Base-by-base conservation (phyloP, 2,329 filamentous ascomycete genomes). In the Diplodia seriata region DNA sequence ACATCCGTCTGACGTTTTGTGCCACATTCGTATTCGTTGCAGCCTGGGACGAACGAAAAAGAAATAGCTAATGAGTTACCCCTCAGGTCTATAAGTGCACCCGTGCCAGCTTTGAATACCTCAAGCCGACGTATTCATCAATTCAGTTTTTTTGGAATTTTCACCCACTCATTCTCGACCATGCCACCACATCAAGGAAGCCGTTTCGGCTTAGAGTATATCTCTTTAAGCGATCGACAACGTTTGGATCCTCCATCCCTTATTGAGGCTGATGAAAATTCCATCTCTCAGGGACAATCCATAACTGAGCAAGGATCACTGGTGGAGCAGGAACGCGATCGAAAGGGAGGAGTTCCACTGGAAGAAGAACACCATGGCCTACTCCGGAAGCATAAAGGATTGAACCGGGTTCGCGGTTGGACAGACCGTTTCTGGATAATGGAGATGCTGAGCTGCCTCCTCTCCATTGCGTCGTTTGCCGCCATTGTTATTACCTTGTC, bases 401-500 rank as follows among this genome's bases (percentile, higher is more conserved):
- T 23, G 23, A 23, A 2, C 23, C 23, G 23, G 23, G 23, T 2
- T 23, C 40, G 40, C 4, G n/a, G 40, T n/a, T 43, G 18, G 15
- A 43, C 40, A 12, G 40, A 43, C 6, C 56, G 20, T 15, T 47
- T 40, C n/a, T 65, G 61, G 61, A 1, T n/a, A n/a, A 6, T 65
- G 33, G 61, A 65, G 14, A 43, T 65, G 5, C 3, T 65, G 29
- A 65, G 61, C 26, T 65, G 61, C 49, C 11, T 31, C 5, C 5
- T 65, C 3, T 33, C 61, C 3, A 6, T 43, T 4, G 33, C 14
- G 2, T 20, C 61, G 9, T 20, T 65, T 3, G 49, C 31, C 7
- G 43, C 61, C 4, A 65, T 29, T 4, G 18, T 47, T 18, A 31
- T 31, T n/a, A 61, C 56, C 8, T 38, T 61, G 18, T 38, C 14